Percentiles rank a stretch among this genome's conserved stretches.
Conservation (phyloP, 176 grass and related monocot genomes). For the Miscanthus lutarioriparius region DNA sequence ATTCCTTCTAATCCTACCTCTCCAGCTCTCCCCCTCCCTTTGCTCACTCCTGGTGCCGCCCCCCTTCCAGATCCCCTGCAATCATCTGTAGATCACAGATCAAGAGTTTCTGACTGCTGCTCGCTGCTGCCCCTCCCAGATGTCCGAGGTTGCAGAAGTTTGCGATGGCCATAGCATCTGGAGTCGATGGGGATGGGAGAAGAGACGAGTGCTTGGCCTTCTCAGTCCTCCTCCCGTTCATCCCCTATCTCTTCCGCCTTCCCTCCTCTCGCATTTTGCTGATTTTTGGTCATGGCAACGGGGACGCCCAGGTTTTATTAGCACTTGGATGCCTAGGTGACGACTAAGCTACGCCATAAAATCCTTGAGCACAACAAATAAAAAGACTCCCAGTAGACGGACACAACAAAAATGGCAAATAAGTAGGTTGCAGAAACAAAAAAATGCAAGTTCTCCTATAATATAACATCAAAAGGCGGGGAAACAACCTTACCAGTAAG, state of each 20-base stretch:
- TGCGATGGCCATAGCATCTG: background rate
- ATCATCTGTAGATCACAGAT: background rate
- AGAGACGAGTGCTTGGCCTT: background rate
- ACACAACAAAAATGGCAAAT: constrained; percentile 14
- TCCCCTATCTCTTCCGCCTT: background rate
- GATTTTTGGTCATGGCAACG: background rate
- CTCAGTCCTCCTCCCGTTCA: background rate
- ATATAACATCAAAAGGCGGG: background rate
- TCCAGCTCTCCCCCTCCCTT: background rate
- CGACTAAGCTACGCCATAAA: background rate
- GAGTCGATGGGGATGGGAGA: background rate
- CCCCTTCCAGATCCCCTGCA: background rate
- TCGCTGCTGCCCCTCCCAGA: background rate
- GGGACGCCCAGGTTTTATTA: background rate
- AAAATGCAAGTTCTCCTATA: constrained; percentile 21
- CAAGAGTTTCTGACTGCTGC: background rate
- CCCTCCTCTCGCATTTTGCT: background rate
- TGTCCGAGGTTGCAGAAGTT: background rate
- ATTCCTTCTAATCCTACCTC: background rate
- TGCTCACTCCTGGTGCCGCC: background rate
- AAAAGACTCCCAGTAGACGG: background rate
- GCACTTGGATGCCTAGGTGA: background rate
- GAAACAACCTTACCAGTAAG: constrained; percentile 66
- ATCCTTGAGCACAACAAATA: background rate
- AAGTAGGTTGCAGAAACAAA: constrained; percentile 10